Conservation (phyloP, 2,329 filamentous ascomycete genomes). For the Diaporthe sp. region DNA sequence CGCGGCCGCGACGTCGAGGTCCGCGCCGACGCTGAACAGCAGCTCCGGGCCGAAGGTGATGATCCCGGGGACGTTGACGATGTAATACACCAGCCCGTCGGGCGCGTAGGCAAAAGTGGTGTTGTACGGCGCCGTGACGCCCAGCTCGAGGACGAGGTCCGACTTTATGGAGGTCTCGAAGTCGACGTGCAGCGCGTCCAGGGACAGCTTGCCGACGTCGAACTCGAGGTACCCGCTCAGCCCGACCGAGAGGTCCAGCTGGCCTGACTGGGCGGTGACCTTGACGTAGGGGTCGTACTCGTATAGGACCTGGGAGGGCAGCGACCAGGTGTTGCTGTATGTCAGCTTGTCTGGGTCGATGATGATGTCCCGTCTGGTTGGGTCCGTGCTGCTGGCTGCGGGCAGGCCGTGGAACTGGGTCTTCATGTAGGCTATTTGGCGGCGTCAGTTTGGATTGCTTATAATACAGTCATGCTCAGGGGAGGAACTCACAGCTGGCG, state of each 20-base stretch:
- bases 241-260: constrained; percentile 48
- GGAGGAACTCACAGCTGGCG: background rate
- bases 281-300: constrained; percentile 43
- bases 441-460: background rate
- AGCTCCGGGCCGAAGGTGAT: constrained; percentile 46
- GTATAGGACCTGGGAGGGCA: constrained; percentile 23
- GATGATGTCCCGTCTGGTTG: constrained; percentile 15
- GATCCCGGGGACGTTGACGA: constrained; percentile 53
- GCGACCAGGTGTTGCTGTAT: constrained; percentile 17
- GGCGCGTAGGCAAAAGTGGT: constrained; percentile 47
- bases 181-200: constrained; percentile 53
- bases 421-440: constrained; percentile 25
- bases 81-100: constrained; percentile 50
- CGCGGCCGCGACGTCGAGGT: constrained; percentile 47
- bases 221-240: constrained; percentile 56
- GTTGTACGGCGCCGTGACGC: constrained; percentile 46
- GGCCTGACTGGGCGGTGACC: constrained; percentile 47
- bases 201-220: constrained; percentile 47
- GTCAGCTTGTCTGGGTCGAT: constrained; percentile 17
- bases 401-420: constrained; percentile 30
- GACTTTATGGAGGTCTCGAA: constrained; percentile 51
- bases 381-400: constrained; percentile 7
- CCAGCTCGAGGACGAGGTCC: constrained; percentile 48
- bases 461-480: background rate
- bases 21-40: constrained; percentile 49